Percentiles rank a stretch among this genome's conserved stretches.
Evolutionary conservation across 345 rosid genomes (phyloP).

Genomic region (Eutrema heterophyllum): DNA sequence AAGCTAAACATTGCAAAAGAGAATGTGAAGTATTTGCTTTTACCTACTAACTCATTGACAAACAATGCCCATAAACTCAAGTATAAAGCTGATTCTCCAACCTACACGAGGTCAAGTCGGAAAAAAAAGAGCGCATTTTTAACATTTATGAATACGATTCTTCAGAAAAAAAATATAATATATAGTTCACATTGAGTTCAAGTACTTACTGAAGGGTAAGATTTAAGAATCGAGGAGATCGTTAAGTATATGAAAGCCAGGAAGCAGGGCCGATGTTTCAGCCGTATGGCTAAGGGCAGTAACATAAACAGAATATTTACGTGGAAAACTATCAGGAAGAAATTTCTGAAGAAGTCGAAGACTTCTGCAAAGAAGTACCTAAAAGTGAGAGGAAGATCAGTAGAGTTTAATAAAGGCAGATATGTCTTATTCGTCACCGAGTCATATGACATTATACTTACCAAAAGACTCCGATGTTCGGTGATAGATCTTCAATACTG

Average conservation of each 20-base stretch:
- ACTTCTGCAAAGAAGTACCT: conserved; percentile 99
- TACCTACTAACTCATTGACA: conserved; percentile 80
- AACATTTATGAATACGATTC: background rate
- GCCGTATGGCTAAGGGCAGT: conserved; percentile 79
- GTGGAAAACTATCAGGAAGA: conserved; percentile 90
- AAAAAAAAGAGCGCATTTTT: background rate
- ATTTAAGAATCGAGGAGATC: conserved; percentile 79
- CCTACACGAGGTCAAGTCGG: conserved; percentile 39
- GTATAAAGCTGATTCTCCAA: conserved; percentile 89
- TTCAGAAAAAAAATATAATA: background rate
- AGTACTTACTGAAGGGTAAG: conserved; percentile 87
- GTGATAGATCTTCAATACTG: conserved; percentile 86
- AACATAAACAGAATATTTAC: conserved; percentile 75
- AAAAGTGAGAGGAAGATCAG: conserved; percentile 35
- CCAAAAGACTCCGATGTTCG: conserved; percentile 92
- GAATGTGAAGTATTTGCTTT: conserved; percentile 14
- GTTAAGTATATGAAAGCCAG: conserved; percentile 79
- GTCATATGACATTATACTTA: conserved; percentile 32
- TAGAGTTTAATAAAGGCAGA: background rate
- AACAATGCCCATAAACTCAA: conserved; percentile 78
- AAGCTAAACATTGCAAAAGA: background rate
- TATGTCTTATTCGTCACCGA: background rate
- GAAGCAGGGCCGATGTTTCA: conserved; percentile 86
- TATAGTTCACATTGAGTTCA: background rate
- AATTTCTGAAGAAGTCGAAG: conserved; percentile 77